Conservation (phyloP, 495 filamentous ascomycete genomes). For the Hypoxylon lienhwacheense region DNA sequence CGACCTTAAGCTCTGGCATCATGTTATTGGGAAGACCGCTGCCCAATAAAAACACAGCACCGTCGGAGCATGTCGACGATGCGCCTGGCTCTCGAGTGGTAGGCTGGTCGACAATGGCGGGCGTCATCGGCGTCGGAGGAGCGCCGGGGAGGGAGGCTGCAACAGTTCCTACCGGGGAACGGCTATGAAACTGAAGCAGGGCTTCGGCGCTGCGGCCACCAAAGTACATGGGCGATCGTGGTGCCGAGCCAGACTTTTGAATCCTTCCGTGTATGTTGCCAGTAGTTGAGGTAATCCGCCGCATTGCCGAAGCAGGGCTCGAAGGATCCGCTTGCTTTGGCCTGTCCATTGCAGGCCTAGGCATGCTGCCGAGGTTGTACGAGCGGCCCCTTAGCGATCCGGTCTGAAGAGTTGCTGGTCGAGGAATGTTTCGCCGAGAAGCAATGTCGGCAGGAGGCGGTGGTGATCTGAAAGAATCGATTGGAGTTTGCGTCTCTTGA, state of each 20-base stretch:
- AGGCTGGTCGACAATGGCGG: constrained; percentile 40
- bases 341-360: constrained; percentile 46
- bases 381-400: constrained; percentile 41
- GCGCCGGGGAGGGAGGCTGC: constrained; percentile 26
- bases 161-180: constrained; percentile 37
- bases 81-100: constrained; percentile 38
- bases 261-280: constrained; percentile 44
- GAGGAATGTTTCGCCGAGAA: constrained; percentile 49
- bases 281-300: constrained; percentile 51
- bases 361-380: constrained; percentile 24
- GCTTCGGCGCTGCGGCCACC: constrained; percentile 48
- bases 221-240: constrained; percentile 49
- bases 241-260: constrained; percentile 45
- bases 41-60: constrained; percentile 34
- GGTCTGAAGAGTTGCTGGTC: constrained; percentile 46
- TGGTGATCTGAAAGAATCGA: constrained; percentile 49
- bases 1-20: constrained; percentile 36
- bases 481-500: constrained; percentile 35
- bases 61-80: constrained; percentile 43
- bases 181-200: constrained; percentile 41
- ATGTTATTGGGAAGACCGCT: constrained; percentile 37
- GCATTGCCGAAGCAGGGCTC: constrained; percentile 43
- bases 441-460: constrained; percentile 53
- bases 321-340: constrained; percentile 42
- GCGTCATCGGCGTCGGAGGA: constrained; percentile 46